Evolutionary conservation across 2,329 filamentous ascomycete genomes (phyloP), one percentile per base, ranked within the genome.

Genomic region (Colletotrichum chlorophyti): DNA sequence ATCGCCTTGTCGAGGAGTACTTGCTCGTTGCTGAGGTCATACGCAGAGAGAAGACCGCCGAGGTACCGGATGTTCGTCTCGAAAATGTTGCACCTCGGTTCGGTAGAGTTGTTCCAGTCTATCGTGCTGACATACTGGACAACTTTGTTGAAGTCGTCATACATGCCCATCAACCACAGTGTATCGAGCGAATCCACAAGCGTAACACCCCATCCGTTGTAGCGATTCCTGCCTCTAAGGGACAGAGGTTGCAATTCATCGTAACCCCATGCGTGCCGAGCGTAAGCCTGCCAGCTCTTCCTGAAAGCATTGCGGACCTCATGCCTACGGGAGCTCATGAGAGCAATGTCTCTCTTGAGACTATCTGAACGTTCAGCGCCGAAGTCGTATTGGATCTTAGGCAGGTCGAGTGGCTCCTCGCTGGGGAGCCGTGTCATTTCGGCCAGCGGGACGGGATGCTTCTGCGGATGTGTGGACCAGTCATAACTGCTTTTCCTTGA

Each of bases 51-150:
- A 52, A 91, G 79, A 1, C 88, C 88, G 12, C 88, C 88, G 0
- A 91, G 79, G 66, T 91, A 91, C 37, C 88, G 82, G 57, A 91
- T 91, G 10, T 82, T 89, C 1, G 87, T 90, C 71, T 91, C 88
- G 60, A 91, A 91, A 0, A 90, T 75, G 61, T 88, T 89, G 49
- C 85, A 77, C 14, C 79, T 76, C 3, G 71, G 67, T 2, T 69
- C 69, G 2, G 62, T 64, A 2, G 79, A 81, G 1, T 75, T 76
- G 0, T 77, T 80, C 71, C 84, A 88, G 65, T 86, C 78, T 40
- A 88, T 78, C 71, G 37, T 55, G 41, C 67, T 68, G 31, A 76
- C 77, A 48, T 69, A 75, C 41, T 76, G 68, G 5, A 79, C 76
- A 11, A 79, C 81, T 38, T 78, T 73, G 19, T 77, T 73, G 63